These are phyloP conservation scores for Cladosporium cucumerinum DNA, from an alignment of 2,329 filamentous ascomycete species.

Conservation along the genomic window DNA sequence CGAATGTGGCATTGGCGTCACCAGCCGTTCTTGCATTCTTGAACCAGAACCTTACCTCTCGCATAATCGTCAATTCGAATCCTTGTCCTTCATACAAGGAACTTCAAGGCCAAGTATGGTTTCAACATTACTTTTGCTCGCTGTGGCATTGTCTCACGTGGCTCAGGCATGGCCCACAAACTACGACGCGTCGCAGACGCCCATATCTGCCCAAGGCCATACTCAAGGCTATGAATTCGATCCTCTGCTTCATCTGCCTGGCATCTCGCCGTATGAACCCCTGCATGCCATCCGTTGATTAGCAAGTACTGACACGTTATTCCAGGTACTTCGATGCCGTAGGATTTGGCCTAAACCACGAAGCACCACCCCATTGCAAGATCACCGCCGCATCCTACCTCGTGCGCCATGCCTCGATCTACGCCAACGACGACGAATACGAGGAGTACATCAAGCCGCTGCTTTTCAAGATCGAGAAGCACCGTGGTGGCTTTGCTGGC, in stretches of 20 bases:
- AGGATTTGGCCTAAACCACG: slow-evolving; percentile 33
- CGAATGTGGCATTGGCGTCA: neutral
- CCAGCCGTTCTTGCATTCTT: neutral
- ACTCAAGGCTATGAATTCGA: slow-evolving; percentile 42
- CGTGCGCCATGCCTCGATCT: slow-evolving; percentile 59
- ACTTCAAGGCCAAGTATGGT: slow-evolving; percentile 4
- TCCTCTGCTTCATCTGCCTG: slow-evolving; percentile 53
- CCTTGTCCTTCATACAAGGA: neutral
- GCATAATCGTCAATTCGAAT: neutral
- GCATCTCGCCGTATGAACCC: slow-evolving; percentile 46
- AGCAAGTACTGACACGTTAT: neutral
- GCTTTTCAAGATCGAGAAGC: slow-evolving; percentile 34
- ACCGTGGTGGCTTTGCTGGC: slow-evolving; percentile 18
- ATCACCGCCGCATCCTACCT: slow-evolving; percentile 54
- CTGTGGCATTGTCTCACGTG: slow-evolving; percentile 1
- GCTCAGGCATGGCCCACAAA: slow-evolving; percentile 5
- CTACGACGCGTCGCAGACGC: slow-evolving; percentile 11
- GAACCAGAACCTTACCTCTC: neutral
- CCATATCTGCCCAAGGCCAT: slow-evolving; percentile 11
- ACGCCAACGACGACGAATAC: slow-evolving; percentile 59
- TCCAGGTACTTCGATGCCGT: slow-evolving; percentile 50
- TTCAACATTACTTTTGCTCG: neutral
- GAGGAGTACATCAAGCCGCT: slow-evolving; percentile 58
- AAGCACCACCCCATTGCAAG: slow-evolving; percentile 50
- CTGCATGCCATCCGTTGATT: neutral